Evolutionary conservation across 768 basidiomycete species (phyloP).

Genomic region (Termitomyces sp.): DNA sequence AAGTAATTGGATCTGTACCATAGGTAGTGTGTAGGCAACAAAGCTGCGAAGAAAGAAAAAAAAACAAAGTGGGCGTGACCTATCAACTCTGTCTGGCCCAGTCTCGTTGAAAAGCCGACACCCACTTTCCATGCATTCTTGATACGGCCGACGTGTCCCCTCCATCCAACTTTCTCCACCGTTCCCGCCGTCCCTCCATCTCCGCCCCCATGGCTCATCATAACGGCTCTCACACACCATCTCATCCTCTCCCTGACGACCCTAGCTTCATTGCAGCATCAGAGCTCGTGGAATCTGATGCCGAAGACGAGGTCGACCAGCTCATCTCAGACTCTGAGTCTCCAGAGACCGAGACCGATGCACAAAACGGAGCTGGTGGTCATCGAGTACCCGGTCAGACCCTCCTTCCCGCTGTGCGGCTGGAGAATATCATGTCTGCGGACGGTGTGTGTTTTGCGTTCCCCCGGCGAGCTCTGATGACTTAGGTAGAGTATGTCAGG

Average conservation of each 20-base stretch:
- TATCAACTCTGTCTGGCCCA: slow-evolving; percentile 6
- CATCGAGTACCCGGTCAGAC: slow-evolving; percentile 60
- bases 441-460: slow-evolving; percentile 45
- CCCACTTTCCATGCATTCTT: slow-evolving; percentile 12
- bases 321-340: slow-evolving; percentile 52
- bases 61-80: slow-evolving; percentile 3
- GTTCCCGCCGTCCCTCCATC: not conserved
- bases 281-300: slow-evolving; percentile 34
- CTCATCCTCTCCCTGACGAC: not conserved
- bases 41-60: slow-evolving; percentile 4
- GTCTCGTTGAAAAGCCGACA: slow-evolving; percentile 5
- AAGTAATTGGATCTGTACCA: not conserved
- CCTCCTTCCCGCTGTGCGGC: slow-evolving; percentile 54
- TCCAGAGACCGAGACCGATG: slow-evolving; percentile 28
- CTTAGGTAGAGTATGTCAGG: slow-evolving; percentile 27
- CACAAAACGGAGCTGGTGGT: slow-evolving; percentile 22
- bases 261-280: slow-evolving; percentile 5
- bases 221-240: not conserved
- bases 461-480: slow-evolving; percentile 2
- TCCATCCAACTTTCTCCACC: slow-evolving; percentile 1
- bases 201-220: slow-evolving; percentile 2
- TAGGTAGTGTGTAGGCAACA: not conserved
- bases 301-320: slow-evolving; percentile 61
- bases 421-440: slow-evolving; percentile 76
- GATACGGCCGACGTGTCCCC: slow-evolving; percentile 6